Evolutionary conservation across 2,329 filamentous ascomycete species (phyloP).

Genomic region (Talaromyces sp.): DNA sequence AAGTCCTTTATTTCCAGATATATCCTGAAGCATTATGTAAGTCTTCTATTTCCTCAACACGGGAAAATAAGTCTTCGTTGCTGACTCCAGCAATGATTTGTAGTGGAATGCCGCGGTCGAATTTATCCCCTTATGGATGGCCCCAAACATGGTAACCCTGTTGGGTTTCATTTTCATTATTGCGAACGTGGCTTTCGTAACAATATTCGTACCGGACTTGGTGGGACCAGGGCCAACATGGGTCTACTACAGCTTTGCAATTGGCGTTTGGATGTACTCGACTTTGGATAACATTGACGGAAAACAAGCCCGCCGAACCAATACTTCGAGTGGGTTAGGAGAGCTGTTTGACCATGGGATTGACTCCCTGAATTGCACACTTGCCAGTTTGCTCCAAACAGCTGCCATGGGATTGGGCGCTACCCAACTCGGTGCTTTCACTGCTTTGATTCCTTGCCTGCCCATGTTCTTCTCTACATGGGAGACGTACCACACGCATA

Average conservation of each 20-base stretch:
- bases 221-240: slow-evolving; percentile 83
- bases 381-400: slow-evolving; percentile 84
- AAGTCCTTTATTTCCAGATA: slow-evolving; percentile 91
- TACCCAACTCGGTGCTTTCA: slow-evolving; percentile 81
- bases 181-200: slow-evolving; percentile 70
- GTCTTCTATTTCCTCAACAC: slow-evolving; percentile 25
- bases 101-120: slow-evolving; percentile 98
- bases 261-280: slow-evolving; percentile 97
- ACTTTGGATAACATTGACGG: slow-evolving; percentile 99
- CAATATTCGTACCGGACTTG: slow-evolving; percentile 81
- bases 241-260: slow-evolving; percentile 93
- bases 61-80: not conserved
- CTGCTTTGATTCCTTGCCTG: slow-evolving; percentile 81
- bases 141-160: slow-evolving; percentile 95
- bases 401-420: slow-evolving; percentile 89
- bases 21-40: slow-evolving; percentile 90
- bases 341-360: slow-evolving; percentile 99
- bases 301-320: slow-evolving; percentile 91
- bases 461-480: slow-evolving; percentile 99
- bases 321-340: slow-evolving; percentile 88
- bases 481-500: slow-evolving; percentile 99
- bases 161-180: slow-evolving; percentile 94
- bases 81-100: slow-evolving; percentile 15
- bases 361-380: slow-evolving; percentile 94
- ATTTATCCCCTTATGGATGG: slow-evolving; percentile 88